These are phyloP conservation scores for Coelastrella sp. DNA, from an alignment of 139 green algal genomes.

Conservation along the genomic window DNA sequence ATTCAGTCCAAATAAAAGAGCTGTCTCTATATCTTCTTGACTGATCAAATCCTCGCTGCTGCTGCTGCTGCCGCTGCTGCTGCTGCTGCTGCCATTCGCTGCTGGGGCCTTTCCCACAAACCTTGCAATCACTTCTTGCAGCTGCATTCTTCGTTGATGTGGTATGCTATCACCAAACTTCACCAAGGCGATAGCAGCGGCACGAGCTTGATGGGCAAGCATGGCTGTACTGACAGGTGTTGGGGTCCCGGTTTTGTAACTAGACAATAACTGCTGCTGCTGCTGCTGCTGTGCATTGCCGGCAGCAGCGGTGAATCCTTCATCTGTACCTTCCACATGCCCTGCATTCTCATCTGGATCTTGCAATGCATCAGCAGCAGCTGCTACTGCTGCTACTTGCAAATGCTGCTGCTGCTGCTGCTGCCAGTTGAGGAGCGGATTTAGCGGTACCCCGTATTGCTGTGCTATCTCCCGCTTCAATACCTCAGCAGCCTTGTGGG, in stretches of 20 bases:
- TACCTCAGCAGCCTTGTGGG: constrained; percentile 66
- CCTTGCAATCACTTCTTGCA: constrained; percentile 5
- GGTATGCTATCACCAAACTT: constrained; percentile 52
- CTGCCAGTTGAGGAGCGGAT: constrained; percentile 44
- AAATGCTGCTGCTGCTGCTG: constrained; percentile 32
- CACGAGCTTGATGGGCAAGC: constrained; percentile 46
- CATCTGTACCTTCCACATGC: too few relatives aligned
- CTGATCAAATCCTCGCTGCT: not conserved
- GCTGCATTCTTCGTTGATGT: not conserved
- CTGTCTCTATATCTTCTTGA: constrained; percentile 59
- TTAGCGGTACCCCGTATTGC: constrained; percentile 74
- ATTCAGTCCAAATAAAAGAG: constrained; percentile 54
- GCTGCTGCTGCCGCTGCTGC: not conserved
- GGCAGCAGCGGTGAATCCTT: not conserved
- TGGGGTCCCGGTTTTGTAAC: not conserved
- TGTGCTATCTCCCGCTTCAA: constrained; percentile 71
- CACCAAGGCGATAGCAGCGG: constrained; percentile 53
- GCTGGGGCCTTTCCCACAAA: not conserved
- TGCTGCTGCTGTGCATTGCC: not conserved
- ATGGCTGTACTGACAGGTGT: not conserved
- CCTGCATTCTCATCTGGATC: not conserved
- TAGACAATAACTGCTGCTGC: constrained; percentile 18
- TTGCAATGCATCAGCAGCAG: not conserved
- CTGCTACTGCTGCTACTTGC: not conserved
- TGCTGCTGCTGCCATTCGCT: not conserved